These are phyloP conservation scores for Astragalus glycyphyllos DNA, from an alignment of 306 rosid species.

Conservation along the genomic window DNA sequence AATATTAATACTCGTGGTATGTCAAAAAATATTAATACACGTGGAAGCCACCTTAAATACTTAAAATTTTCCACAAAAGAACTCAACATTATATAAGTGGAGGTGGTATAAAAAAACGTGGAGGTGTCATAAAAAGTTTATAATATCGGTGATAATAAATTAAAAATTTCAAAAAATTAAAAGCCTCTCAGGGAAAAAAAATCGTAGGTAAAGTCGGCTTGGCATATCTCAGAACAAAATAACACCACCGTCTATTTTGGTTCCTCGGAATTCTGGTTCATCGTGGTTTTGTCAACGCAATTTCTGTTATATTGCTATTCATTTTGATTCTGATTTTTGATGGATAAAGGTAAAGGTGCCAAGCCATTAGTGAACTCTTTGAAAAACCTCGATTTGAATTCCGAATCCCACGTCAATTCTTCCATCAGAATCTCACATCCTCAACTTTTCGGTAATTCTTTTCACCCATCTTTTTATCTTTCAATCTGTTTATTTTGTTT, in stretches of 20 bases:
- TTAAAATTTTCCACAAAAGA: no score
- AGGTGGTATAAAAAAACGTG: no score
- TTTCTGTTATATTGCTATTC: not conserved
- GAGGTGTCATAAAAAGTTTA: no score
- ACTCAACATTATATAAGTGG: no score
- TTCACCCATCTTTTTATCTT: no score
- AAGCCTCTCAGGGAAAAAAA: no score
- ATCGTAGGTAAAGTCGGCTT: not conserved
- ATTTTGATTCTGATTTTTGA: conserved; percentile 46
- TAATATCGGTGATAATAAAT: no score
- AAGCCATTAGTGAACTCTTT: conserved; percentile 49
- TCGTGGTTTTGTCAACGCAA: not conserved
- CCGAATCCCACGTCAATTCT: conserved; percentile 49
- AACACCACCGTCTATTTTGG: not conserved
- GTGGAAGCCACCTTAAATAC: no score
- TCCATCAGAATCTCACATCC: conserved; percentile 30
- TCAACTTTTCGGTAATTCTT: conserved; percentile 49
- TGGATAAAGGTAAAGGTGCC: conserved; percentile 65
- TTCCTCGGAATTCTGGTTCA: conserved; percentile 19
- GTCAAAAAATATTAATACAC: no score
- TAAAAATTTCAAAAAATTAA: no score
- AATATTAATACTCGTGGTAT: no score
- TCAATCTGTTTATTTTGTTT: not conserved
- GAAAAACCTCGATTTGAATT: conserved; percentile 61
- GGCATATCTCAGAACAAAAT: not conserved